These are phyloP conservation scores for Lumnitzera racemosa DNA, from an alignment of 345 rosid genomes.

Conservation along the genomic window DNA sequence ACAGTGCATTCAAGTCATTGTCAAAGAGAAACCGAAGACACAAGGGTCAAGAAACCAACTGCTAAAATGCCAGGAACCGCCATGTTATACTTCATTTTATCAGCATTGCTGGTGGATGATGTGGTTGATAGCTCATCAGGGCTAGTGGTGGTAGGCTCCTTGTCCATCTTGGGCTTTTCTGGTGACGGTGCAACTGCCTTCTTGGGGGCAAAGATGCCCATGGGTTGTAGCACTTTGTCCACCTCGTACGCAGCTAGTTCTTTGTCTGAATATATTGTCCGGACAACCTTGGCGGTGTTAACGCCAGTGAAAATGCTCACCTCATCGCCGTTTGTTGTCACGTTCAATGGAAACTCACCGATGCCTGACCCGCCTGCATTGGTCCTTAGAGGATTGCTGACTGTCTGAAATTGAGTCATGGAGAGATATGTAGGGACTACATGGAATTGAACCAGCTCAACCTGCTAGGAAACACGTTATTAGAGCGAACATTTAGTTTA, in stretches of 20 bases:
- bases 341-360: constrained; percentile 20
- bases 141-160: not conserved
- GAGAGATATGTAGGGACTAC: constrained; percentile 12
- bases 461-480: no score
- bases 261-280: constrained; percentile 14
- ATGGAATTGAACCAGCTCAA: constrained; percentile 17
- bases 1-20: no score
- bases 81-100: no score
- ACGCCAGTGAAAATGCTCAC: constrained; percentile 17
- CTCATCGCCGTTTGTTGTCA: constrained; percentile 11
- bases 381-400: constrained; percentile 21
- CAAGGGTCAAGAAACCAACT: no score
- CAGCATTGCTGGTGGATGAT: no score
- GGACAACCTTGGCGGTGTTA: constrained; percentile 15
- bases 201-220: constrained; percentile 20
- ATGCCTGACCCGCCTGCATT: constrained; percentile 19
- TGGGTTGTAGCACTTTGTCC: constrained; percentile 23
- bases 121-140: no score
- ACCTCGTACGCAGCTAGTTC: constrained; percentile 28
- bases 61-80: no score
- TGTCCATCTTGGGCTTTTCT: constrained; percentile 2
- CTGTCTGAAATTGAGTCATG: constrained; percentile 20
- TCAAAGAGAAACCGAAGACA: no score
- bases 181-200: constrained; percentile 13
- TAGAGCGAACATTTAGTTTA: no score